Evolutionary conservation across 495 filamentous ascomycete species (phyloP), one percentile per base, ranked within the genome.

Genomic region (Podospora pseudopauciseta): DNA sequence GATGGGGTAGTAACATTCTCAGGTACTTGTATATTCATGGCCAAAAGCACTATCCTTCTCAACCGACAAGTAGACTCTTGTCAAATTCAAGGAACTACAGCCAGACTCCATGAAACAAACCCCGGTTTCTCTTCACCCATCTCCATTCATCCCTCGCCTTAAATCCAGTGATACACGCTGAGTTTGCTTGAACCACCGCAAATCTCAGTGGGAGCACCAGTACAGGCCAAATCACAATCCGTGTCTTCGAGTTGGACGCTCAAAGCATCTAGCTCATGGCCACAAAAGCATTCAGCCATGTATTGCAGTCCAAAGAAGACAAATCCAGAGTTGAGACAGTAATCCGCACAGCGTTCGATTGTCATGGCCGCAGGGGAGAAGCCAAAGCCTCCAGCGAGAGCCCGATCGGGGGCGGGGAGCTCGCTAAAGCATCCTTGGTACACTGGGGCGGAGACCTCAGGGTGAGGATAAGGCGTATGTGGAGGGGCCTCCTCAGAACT

Each of bases 251-350:
- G 60, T 1, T 15, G 4, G 11, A 65, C 70, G 44, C 64, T 67
- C 3, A 60, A 60, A 4, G 9, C 62, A 15, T 66, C 23, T 2
- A 72, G 23, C 32, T 69, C 71, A 65, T 83, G 84, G 27, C 85
- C 87, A 72, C 88, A 90, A 72, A 84, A 89, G 76, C 88, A 90
- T 74, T 88, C 83, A 57, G 80, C 81, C 57, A 80, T 83, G 65
- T 88, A 89, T 75, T 92, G 86, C 18, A 70, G 58, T 1, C 71
- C 71, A 28, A 70, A 70, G 57, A 16, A 65, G 0, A 30, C 1
- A 28, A 60, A 72, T 1, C 63, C 68, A 7, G 16, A 23, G 49
- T 71, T 57, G 13, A 57, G 44, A 66, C 81, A 83, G 28, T 66
- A 76, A 19, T 65, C 63, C 7, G 49, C 63, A n/a, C 71, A 72